A percentile compares a stretch with the other conserved stretches of the same genome.
Conservation (phyloP, 345 rosid species). For the Camelina laxa region DNA sequence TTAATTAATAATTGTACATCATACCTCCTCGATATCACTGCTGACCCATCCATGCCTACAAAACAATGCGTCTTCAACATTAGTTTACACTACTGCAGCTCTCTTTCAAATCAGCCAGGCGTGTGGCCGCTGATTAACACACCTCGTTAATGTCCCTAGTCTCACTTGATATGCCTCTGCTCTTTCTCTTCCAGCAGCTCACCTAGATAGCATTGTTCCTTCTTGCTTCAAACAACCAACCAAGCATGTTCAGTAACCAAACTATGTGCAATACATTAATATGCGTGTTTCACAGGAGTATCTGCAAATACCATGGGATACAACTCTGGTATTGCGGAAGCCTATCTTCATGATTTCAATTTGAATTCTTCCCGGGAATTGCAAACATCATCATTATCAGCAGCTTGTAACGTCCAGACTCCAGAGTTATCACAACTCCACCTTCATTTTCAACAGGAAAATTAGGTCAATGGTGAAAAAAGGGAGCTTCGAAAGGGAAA, state of each 20-base stretch:
- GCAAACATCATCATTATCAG: slow-evolving; percentile 22
- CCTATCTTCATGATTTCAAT: slow-evolving; percentile 13
- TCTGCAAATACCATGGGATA: background rate
- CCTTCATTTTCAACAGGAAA: slow-evolving; percentile 4
- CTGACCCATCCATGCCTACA: slow-evolving; percentile 12
- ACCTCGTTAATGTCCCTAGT: slow-evolving; percentile 1
- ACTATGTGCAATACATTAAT: background rate
- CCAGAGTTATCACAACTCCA: slow-evolving; percentile 12
- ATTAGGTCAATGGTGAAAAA: background rate
- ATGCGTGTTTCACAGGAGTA: background rate
- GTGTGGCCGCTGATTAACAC: background rate
- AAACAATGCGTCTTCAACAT: background rate
- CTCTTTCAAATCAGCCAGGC: background rate
- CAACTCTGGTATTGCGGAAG: slow-evolving; percentile 21
- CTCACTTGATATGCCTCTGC: slow-evolving; percentile 10
- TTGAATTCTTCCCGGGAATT: slow-evolving; percentile 3
- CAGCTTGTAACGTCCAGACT: slow-evolving; percentile 15
- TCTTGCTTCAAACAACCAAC: slow-evolving; percentile 22
- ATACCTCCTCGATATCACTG: slow-evolving; percentile 15
- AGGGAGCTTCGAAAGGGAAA: background rate
- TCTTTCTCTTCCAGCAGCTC: slow-evolving; percentile 16
- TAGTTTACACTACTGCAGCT: background rate
- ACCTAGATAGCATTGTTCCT: background rate
- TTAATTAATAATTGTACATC: background rate
- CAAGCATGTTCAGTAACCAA: background rate